Base-by-base conservation (phyloP, 306 rosid genomes). In the Acacia melanoxylon region DNA sequence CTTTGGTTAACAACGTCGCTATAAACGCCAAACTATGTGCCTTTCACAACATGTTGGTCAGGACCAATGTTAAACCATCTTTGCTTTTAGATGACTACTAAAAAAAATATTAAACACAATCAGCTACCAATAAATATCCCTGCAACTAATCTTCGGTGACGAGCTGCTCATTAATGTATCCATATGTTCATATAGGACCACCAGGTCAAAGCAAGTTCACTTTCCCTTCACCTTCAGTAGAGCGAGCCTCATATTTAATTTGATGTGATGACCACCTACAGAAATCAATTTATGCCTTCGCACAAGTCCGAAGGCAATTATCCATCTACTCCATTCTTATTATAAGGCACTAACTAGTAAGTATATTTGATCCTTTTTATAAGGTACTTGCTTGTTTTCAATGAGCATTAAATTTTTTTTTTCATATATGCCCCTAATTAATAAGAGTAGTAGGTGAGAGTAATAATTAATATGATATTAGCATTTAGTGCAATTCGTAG, bases 201-300 rank as follows among this genome's bases (percentile, higher is more conserved):
- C 80, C 49, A 40, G 66, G 80, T 82, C 68, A 82, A 86, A 79
- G 86, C 74, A 9, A 41, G 29, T 70, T 81, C 77, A 35, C 77
- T 37, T 77, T 72, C 74, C 62, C 49, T 51, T 74, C 61, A 25
- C 27, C 13, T 73, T 78, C 84, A 56, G 73, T 44, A 44, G 77
- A 75, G 80, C 56, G 80, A 75, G 80, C 56, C 82, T 80, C 75
- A 76, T 80, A 35, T 54, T 29, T 54, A 65, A 83, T 80, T 71
- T 63, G 78, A 83, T 86, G 84, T 75, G 82, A 80, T 72, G 71
- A 78, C 44, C 84, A 82, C 82, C 84, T 69, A 79, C 74, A 83
- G 56, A 86, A 75, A 76, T 86, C 82, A 79, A 86, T 75, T 82
- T 69, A 51, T 62, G 67, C 41, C 79, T 79, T 78, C 79, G 68